Base-by-base conservation (phyloP, 2,329 filamentous ascomycete species). In the Sporothrix luriei region DNA sequence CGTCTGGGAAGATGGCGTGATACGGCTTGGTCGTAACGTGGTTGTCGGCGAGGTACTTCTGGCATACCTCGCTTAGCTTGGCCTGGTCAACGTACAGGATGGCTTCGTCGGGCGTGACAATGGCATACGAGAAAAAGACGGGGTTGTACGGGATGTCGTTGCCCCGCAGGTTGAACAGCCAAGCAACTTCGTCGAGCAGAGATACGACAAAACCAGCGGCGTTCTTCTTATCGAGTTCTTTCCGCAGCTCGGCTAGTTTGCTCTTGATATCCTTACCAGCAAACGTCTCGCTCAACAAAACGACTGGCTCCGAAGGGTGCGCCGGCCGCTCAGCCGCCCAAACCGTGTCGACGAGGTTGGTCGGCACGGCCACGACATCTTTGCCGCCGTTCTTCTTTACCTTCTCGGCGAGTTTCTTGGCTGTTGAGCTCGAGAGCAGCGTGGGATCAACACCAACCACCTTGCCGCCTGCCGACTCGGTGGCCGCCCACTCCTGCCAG, bases 91-190 rank as follows among this genome's bases (percentile, higher is more conserved):
- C 83, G 76, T 97, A 99, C 5, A 99, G 84, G 1, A 89, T 93
- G 29, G 90, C 92, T 1, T 87, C 83, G 13, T 84, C 89, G 1
- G 89, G 88, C 2, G 95, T 98, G 72, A 99, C 83, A 54, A 95
- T 86, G 57, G 94, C 94, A 76, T 98, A 99, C 19, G 94, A 95
- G 81, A 98, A 98, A 83, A 99, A 98, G 65, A 99, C 95, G 0
- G 95, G 95, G 77, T 99, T 99, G 82, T 95, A 99, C 0, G 93
- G 92, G 73, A 99, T 98, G 78, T 98, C 95, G 78, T 86, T 95
- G 75, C 95, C 95, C 74, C 95, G 89, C 64, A 99, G 82, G 80
- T 99, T 99, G 83, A 97, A 97, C n/a, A 99, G 85, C 95, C 95
- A 99, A 13, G 95, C 95, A 75, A 97, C 88, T 80, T 99, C 95